Evolutionary conservation across 2,329 filamentous ascomycete genomes (phyloP).

Genomic region (Uncinocarpus reesii): DNA sequence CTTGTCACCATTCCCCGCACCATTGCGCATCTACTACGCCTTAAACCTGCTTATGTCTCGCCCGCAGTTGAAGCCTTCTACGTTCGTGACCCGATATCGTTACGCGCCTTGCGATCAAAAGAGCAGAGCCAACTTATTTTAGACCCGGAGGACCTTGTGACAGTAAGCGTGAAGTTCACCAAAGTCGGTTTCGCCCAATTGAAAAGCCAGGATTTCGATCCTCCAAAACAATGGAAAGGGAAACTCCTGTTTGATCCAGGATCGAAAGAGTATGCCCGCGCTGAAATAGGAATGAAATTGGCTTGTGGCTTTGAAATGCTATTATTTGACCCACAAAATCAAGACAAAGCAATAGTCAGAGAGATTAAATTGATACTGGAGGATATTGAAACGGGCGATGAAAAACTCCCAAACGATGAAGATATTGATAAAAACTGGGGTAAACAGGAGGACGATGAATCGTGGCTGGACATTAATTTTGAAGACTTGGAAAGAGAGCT

Average conservation of each 20-base stretch:
- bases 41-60: slow-evolving; percentile 64
- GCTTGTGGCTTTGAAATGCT: slow-evolving; percentile 88
- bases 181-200: slow-evolving; percentile 85
- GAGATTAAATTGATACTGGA: slow-evolving; percentile 68
- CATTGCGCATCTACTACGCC: slow-evolving; percentile 67
- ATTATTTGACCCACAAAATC: slow-evolving; percentile 54
- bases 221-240: slow-evolving; percentile 48
- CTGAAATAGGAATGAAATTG: slow-evolving; percentile 77
- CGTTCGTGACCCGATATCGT: slow-evolving; percentile 66
- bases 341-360: slow-evolving; percentile 57
- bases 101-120: slow-evolving; percentile 56
- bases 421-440: slow-evolving; percentile 63
- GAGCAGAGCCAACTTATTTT: slow-evolving; percentile 49
- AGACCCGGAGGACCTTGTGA: slow-evolving; percentile 67
- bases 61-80: slow-evolving; percentile 88
- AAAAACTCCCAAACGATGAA: slow-evolving; percentile 56
- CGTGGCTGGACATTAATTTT: slow-evolving; percentile 87
- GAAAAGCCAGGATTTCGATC: slow-evolving; percentile 67
- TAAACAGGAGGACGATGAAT: slow-evolving; percentile 65
- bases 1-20: slow-evolving; percentile 67
- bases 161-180: slow-evolving; percentile 70
- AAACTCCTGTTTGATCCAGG: slow-evolving; percentile 33
- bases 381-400: slow-evolving; percentile 63
- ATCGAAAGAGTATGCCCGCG: slow-evolving; percentile 39
- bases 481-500: slow-evolving; percentile 79